Percentiles rank a stretch among this genome's conserved stretches.
phyloP scores from a whole-genome alignment of 1,139 yeast genomes.

The Zygotorulaspora mrakii region DNA sequence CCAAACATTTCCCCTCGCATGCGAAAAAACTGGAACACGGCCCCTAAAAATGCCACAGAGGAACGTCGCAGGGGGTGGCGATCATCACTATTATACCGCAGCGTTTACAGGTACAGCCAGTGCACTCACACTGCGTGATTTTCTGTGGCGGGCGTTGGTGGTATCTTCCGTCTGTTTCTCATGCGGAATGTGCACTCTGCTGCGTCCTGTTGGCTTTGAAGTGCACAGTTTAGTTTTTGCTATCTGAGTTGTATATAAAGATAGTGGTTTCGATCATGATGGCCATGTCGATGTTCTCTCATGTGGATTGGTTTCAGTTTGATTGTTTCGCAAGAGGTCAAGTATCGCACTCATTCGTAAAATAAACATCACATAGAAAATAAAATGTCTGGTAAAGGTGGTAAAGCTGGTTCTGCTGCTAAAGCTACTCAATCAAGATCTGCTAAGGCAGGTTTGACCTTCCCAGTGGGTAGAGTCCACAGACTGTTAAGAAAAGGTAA shows the following conservation, averaged over 20 bases:
- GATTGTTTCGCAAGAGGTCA: neutral
- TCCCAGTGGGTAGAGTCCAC: constrained; percentile 99
- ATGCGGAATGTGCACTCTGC: too few species aligned
- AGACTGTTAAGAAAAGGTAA: constrained; percentile 95
- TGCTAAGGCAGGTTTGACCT: constrained; percentile 95
- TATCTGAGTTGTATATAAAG: too few species aligned
- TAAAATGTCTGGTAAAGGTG: constrained; percentile 97
- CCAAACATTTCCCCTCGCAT: constrained; percentile 30
- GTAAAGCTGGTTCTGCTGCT: constrained; percentile 88
- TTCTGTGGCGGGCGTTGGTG: too few species aligned
- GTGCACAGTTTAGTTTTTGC: too few species aligned
- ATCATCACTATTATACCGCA: too few species aligned
- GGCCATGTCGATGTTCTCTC: too few species aligned
- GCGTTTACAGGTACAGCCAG: too few species aligned
- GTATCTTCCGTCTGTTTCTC: too few species aligned
- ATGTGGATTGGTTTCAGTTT: neutral
- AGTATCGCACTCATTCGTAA: neutral
- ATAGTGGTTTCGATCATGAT: too few species aligned
- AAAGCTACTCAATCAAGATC: constrained; percentile 97
- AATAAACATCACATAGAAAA: constrained; percentile 16
- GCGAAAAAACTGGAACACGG: constrained; percentile 25
- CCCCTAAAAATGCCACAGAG: neutral
- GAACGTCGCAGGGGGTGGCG: too few species aligned
- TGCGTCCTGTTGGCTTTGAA: too few species aligned
- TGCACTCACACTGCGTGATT: too few species aligned